Conservation (phyloP, 2,329 filamentous ascomycete species). For the Bipolaris cookei region DNA sequence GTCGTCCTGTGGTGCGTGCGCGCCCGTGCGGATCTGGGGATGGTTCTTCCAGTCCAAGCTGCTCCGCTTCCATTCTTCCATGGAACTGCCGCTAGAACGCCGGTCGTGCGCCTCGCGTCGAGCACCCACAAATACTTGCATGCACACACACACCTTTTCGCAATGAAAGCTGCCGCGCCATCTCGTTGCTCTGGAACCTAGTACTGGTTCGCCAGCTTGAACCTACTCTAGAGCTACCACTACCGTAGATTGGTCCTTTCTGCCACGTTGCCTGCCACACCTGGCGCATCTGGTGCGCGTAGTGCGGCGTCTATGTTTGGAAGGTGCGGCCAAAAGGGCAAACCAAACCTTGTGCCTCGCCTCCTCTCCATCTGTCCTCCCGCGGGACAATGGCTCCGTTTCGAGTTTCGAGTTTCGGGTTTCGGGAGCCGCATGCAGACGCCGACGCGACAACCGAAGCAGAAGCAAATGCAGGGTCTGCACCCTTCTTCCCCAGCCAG, state of each 20-base stretch:
- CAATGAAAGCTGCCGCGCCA: too few species aligned
- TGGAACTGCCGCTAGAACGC: conserved; percentile 2
- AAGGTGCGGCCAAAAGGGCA: not conserved
- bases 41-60: not conserved
- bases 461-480: conserved; percentile 9
- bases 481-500: not conserved
- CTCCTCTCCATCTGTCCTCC: not conserved
- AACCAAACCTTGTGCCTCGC: not conserved
- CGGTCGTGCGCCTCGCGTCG: conserved; percentile 1
- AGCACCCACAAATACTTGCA: not conserved
- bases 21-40: conserved; percentile 14
- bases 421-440: not conserved
- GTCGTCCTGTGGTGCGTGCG: conserved; percentile 21
- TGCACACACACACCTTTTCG: too few species aligned
- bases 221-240: too few species aligned
- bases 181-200: not conserved
- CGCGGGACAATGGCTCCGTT: conserved; percentile 1
- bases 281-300: not conserved
- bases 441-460: not conserved
- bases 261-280: not conserved
- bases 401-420: not conserved
- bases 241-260: not conserved
- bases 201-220: too few species aligned
- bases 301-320: not conserved
- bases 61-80: conserved; percentile 8